Evolutionary conservation across 495 filamentous ascomycete species (phyloP), one percentile per base, ranked within the genome.

Genomic region (Podospora didyma): DNA sequence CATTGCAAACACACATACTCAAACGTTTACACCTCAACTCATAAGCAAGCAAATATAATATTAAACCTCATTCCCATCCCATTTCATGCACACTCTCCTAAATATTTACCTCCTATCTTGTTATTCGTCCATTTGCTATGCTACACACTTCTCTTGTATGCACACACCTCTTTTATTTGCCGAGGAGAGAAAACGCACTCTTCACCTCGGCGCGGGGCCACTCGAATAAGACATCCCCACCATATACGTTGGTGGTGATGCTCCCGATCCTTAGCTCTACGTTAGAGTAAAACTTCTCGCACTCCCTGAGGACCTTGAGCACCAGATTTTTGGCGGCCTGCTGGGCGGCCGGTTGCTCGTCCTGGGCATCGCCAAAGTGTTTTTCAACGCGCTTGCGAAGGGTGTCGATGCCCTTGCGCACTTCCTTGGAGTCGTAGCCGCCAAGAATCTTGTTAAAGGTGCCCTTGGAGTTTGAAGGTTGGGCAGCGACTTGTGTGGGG

Each of bases 311-410:
- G 49, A 97, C 90, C 69, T 88, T 86, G 34, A 75, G 73, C 42
- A 96, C 89, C 28, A 97, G 73, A 14, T 83, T 77, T 61, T 61
- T 63, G 21, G 31, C 49, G 14, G 26, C 26, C 52, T 53, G 22
- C 56, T 42, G 21, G 47, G 31, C 48, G 23, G 20, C 16, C 1
- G 5, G 21, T n/a, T 46, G 39, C 46, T 53, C 57, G 2, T 46
- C 51, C n/a, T 92, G 90, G 4, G 85, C 89, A 44, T 94, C 90
- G 21, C 88, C 90, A 72, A 97, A 97, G 70, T 97, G 93, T 71
- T 97, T 97, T 71, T 97, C 92, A 3, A 97, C 89, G 26, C 93
- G 80, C 73, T 94, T 95, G 68, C 85, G 84, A 26, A 97, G 77
- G 57, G 88, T 81, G 57, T 96, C 92, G 53, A 96, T 85, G 6